phyloP scores from a whole-genome alignment of 805 yeast genomes.

The Teunomyces barrocoloradensis region DNA sequence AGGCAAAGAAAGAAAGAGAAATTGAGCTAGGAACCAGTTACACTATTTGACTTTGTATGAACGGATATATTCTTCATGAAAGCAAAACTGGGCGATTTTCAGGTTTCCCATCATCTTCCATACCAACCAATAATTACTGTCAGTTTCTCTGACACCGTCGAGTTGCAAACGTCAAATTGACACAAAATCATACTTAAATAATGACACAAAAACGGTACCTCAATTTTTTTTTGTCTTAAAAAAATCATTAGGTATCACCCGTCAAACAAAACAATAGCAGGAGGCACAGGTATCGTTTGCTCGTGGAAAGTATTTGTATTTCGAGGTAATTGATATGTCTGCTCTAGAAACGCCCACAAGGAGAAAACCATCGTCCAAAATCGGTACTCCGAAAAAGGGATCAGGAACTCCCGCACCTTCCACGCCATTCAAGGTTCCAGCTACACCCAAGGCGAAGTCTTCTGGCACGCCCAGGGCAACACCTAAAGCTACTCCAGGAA shows the following conservation, averaged over 20 bases:
- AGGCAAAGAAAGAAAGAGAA: too few species aligned
- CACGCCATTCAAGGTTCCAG: slow-evolving; percentile 2
- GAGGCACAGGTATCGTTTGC: background rate
- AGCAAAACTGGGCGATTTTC: too few species aligned
- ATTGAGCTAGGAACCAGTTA: too few species aligned
- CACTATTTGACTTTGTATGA: too few species aligned
- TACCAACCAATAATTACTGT: too few species aligned
- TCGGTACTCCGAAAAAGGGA: background rate
- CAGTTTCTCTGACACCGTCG: too few species aligned
- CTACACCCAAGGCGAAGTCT: background rate
- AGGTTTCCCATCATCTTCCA: too few species aligned
- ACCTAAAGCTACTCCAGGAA: slow-evolving; percentile 6
- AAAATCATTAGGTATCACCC: background rate
- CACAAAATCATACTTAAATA: too few species aligned
- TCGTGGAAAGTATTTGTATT: background rate
- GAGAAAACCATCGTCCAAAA: background rate
- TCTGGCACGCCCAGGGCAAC: slow-evolving; percentile 12
- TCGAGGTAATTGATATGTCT: background rate
- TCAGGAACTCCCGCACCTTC: background rate
- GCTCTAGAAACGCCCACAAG: background rate
- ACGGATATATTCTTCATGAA: too few species aligned
- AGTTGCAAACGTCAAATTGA: too few species aligned
- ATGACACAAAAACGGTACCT: too few species aligned
- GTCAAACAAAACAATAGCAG: background rate
- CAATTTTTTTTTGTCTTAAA: too few species aligned